phyloP scores from a whole-genome alignment of 371 early-diverging fungal genomes.

The Apophysomyces ossiformis region DNA sequence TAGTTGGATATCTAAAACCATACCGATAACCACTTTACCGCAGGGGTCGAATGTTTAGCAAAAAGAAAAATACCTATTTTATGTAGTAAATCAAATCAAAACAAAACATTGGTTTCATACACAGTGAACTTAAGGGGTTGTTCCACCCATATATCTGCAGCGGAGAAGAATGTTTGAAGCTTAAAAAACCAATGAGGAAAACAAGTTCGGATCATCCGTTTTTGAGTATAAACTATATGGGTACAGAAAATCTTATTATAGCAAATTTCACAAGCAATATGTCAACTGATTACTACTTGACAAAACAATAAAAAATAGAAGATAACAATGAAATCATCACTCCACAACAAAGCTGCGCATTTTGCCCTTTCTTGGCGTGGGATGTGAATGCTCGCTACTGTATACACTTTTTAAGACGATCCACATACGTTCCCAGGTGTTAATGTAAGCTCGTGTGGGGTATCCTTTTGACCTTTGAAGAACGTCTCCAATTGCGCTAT shows the following conservation, averaged over 20 bases:
- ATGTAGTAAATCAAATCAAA: too few species aligned
- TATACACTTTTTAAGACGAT: constrained; percentile 37
- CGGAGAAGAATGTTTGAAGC: background rate
- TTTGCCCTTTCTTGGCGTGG: constrained; percentile 16
- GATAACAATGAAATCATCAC: constrained; percentile 12
- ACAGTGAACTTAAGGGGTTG: background rate
- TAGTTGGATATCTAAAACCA: too few species aligned
- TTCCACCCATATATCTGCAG: too few species aligned
- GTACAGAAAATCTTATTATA: constrained; percentile 8
- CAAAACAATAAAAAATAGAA: constrained; percentile 3
- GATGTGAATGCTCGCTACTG: constrained; percentile 5
- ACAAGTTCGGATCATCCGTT: background rate
- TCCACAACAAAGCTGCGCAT: constrained; percentile 27
- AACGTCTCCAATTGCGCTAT: constrained; percentile 49
- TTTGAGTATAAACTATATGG: background rate
- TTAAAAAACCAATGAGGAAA: background rate
- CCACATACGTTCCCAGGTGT: constrained; percentile 19
- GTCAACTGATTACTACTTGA: constrained; percentile 5
- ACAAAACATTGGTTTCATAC: too few species aligned
- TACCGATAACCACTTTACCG: too few species aligned
- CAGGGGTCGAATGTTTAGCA: too few species aligned
- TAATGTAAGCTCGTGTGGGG: constrained; percentile 41
- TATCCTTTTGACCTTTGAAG: constrained; percentile 32
- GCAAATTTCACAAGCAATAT: background rate
- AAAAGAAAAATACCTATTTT: too few species aligned